A percentile compares a stretch with the other conserved stretches of the same genome.
Evolutionary conservation across 1,139 yeast genomes (phyloP).

Genomic region (Groenewaldozyma auringiensis): DNA sequence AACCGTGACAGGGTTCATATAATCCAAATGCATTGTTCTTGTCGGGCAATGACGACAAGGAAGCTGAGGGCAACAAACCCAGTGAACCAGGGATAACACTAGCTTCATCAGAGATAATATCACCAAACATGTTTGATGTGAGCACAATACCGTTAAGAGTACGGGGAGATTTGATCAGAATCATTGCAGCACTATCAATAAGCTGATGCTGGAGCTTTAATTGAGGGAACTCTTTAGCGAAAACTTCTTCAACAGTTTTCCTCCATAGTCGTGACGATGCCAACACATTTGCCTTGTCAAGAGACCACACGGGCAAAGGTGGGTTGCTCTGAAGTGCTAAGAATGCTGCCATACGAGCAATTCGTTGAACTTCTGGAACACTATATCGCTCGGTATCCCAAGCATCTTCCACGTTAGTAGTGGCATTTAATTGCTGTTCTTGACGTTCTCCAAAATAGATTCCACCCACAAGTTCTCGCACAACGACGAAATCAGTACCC

Average conservation of each 20-base stretch:
- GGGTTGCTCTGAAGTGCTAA: slow-evolving; percentile 89
- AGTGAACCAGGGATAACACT: slow-evolving; percentile 96
- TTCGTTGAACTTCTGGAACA: slow-evolving; percentile 85
- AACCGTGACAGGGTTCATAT: slow-evolving; percentile 97
- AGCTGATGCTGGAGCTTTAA: slow-evolving; percentile 82
- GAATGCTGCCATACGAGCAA: slow-evolving; percentile 97
- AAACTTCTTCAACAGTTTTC: slow-evolving; percentile 78
- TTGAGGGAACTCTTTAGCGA: slow-evolving; percentile 82
- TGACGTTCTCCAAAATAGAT: slow-evolving; percentile 93
- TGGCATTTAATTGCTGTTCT: slow-evolving; percentile 58
- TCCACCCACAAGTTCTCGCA: slow-evolving; percentile 95
- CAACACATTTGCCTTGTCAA: slow-evolving; percentile 94
- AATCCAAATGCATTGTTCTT: slow-evolving; percentile 89
- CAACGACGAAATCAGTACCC: slow-evolving; percentile 88
- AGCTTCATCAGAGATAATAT: slow-evolving; percentile 94
- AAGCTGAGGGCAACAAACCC: slow-evolving; percentile 93
- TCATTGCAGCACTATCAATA: slow-evolving; percentile 98
- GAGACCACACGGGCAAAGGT: slow-evolving; percentile 89
- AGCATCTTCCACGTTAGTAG: slow-evolving; percentile 57
- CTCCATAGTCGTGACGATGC: slow-evolving; percentile 97
- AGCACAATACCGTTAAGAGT: slow-evolving; percentile 84
- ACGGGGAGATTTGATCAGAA: slow-evolving; percentile 82
- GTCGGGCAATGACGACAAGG: slow-evolving; percentile 91
- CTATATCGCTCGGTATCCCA: slow-evolving; percentile 91
- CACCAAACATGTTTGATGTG: slow-evolving; percentile 97